These are phyloP conservation scores for Colletotrichum karsti DNA, from an alignment of 2,329 filamentous ascomycete species.

Conservation along the genomic window DNA sequence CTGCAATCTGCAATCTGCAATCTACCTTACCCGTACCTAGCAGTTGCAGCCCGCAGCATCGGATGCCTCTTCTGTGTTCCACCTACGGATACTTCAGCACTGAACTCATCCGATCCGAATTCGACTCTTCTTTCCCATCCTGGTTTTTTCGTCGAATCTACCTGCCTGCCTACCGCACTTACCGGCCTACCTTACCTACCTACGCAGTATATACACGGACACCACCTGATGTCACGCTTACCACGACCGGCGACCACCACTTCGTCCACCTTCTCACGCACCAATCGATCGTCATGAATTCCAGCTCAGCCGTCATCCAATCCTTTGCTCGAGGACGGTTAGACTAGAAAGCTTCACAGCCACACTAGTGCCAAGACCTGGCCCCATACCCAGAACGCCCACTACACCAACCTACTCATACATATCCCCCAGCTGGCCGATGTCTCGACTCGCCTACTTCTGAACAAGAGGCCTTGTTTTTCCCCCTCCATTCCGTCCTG, in stretches of 20 bases:
- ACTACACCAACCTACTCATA: not conserved
- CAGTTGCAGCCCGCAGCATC: not conserved
- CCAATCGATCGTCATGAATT: constrained; percentile 27
- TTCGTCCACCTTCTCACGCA: not conserved
- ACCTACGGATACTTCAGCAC: not conserved
- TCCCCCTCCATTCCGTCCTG: not conserved
- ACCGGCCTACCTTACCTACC: not conserved
- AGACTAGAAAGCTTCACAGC: constrained; percentile 26
- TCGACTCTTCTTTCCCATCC: constrained; percentile 1
- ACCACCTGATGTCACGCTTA: constrained; percentile 8
- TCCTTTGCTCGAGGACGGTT: constrained; percentile 26
- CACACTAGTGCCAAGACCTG: constrained; percentile 25
- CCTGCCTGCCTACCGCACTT: not conserved
- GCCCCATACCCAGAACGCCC: constrained; percentile 3
- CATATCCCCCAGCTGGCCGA: constrained; percentile 7
- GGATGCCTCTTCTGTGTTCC: constrained; percentile 1
- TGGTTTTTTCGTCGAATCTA: not conserved
- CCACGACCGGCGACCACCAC: constrained; percentile 2
- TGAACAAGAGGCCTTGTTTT: not conserved
- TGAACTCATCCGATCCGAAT: constrained; percentile 7
- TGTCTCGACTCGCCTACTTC: constrained; percentile 2
- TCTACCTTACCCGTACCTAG: too few species aligned
- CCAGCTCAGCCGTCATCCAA: constrained; percentile 24
- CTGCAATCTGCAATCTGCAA: not conserved
- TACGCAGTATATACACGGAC: not conserved